Evolutionary conservation across 768 basidiomycete species (phyloP), one percentile per base, ranked within the genome.

Genomic region (Lactarius deliciosus): DNA sequence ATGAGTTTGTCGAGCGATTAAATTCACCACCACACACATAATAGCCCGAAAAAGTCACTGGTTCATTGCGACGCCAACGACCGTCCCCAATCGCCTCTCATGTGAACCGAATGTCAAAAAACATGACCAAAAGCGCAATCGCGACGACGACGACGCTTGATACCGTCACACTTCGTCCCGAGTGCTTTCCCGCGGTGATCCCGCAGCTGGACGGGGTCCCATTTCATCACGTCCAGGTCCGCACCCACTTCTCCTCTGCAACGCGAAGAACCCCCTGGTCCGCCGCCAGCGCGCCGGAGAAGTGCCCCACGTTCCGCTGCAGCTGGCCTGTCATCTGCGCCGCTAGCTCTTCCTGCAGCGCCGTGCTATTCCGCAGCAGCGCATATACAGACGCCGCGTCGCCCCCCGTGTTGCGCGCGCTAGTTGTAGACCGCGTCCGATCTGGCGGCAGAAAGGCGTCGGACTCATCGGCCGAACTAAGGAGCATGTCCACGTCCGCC

Each of bases 301-400:
- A 95, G 72, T 93, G 86, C 0, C 87, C 74, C 0, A 92, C 88
- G 71, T 96, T 96, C 30, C 85, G 81, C 72, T 90, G 92, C 58
- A 98, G 85, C 73, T 94, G 92, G 20, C 86, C 80, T 1, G 94
- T 92, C 95, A 98, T 96, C 64, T 85, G 75, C 0, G 87, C 30
- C 30, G 30, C 87, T 10, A 9, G 34, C 34, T 36, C 34, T 11
- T 11, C 10, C 34, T 36, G 34, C 1, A 36, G 11, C 36, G 2
- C 36, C 7, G 45, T 57, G 20, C 88, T 83, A 66, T 85, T 83
- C 71, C 85, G 81, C 28, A 84, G 76, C 71, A 81, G 78, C 3
- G 79, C 77, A 5, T 79, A 79, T 22, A 72, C 71, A 20, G 75
- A 70, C 8, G 72, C 74, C 3, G 72, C 69, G 1, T 75, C 64